Base-by-base conservation (phyloP, 1,284 basidiomycete genomes). In the Microbotryum scabiosae region DNA sequence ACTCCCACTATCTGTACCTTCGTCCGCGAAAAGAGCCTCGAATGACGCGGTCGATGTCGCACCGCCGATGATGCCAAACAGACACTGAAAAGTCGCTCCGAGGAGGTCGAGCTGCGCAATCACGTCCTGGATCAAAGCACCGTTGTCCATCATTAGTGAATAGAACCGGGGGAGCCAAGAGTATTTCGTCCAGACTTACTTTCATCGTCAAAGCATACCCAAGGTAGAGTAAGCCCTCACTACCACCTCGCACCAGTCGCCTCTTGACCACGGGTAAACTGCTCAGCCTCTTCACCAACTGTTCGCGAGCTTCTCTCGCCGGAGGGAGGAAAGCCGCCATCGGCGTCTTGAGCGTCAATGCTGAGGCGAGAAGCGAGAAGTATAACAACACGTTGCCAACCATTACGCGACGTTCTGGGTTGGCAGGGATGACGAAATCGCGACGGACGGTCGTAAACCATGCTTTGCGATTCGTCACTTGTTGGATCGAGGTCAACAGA, bases 291-390 rank as follows among this genome's bases (percentile, higher is more conserved):
- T 84, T 82, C n/a, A 91, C 89, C 71, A 97, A 77, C 18, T 84
- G 82, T 61, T 85, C 80, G 57, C 93, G 82, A 1, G 90, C 83
- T 64, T 84, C 80, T 70, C 91, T 89, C 0, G 88, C 93, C 0
- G 92, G 92, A 3, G 94, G 94, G 1, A 98, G 82, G 74, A 93
- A 97, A 0, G 94, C 91, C 0, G 94, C 91, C 30, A 98, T 79
- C 0, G 94, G 94, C 4, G 87, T 85, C 70, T 97, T 94, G 32
- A 93, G 80, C 30, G 85, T 80, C 74, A 97, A 91, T 0, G 90
- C 87, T 0, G 89, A 85, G 1, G 90, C 86, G 7, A 98, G 80
- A 0, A 85, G 85, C 32, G 90, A 90, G 74, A 97, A 90, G 74
- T 86, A 92, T 14, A 97, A 82, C 59, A 97, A 86, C 60, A 97